phyloP scores from a whole-genome alignment of 805 yeast genomes.

The Candida methanosorbosa region DNA sequence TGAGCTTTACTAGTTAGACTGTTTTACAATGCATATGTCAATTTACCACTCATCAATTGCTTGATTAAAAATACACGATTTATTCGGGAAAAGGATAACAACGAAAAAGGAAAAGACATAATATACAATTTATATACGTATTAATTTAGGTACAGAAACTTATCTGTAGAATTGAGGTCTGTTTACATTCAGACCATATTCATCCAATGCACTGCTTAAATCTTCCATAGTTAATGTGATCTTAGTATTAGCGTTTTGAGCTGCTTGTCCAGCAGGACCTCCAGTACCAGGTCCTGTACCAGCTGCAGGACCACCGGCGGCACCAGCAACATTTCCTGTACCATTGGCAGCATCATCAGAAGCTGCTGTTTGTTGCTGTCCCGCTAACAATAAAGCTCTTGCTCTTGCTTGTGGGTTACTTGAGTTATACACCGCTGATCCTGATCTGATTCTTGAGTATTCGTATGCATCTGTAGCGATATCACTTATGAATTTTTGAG shows the following conservation, averaged over 20 bases:
- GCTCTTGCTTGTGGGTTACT: constrained; percentile 83
- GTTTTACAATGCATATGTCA: too few species aligned
- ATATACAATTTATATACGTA: too few species aligned
- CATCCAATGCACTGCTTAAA: constrained; percentile 83
- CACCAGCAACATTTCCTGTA: constrained; percentile 7
- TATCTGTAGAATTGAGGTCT: constrained; percentile 93
- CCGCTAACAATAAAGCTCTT: constrained; percentile 60
- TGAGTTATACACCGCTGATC: constrained; percentile 77
- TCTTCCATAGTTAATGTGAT: constrained; percentile 90
- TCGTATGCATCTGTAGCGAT: constrained; percentile 96
- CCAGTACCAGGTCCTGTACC: constrained; percentile 19
- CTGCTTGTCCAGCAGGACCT: constrained; percentile 6
- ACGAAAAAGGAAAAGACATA: too few species aligned
- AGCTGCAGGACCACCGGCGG: constrained; percentile 18
- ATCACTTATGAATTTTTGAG: constrained; percentile 91
- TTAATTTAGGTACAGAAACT: too few species aligned
- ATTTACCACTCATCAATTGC: too few species aligned
- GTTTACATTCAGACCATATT: constrained; percentile 71
- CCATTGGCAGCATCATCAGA: constrained; percentile 18
- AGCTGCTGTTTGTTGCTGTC: constrained; percentile 40
- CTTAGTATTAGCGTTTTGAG: constrained; percentile 31
- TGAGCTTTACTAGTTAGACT: too few species aligned
- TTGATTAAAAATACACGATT: too few species aligned
- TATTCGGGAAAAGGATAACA: too few species aligned
- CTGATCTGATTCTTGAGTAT: constrained; percentile 85